Evolutionary conservation across 2,329 filamentous ascomycete genomes (phyloP).

Genomic region (Leptographium radiaticola): DNA sequence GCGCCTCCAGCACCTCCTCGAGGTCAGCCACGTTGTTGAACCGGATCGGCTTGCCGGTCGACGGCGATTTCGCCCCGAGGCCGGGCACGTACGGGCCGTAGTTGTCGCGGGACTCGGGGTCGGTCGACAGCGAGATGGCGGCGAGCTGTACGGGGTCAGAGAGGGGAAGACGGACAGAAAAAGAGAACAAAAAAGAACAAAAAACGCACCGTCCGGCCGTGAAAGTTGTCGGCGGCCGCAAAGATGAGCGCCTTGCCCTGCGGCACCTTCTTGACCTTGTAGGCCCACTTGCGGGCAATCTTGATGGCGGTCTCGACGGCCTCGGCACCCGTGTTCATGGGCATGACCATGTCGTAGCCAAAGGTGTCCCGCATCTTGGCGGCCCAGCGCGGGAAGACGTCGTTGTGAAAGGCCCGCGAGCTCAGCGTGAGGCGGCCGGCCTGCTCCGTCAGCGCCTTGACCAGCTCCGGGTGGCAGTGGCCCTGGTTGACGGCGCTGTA

Average conservation of each 20-base stretch:
- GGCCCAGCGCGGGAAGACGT: slow-evolving; percentile 92
- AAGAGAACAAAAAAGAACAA: background rate
- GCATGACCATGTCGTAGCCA: slow-evolving; percentile 93
- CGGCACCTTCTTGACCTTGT: slow-evolving; percentile 87
- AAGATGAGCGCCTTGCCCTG: slow-evolving; percentile 75
- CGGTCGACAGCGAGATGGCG: slow-evolving; percentile 87
- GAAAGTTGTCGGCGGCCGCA: slow-evolving; percentile 83
- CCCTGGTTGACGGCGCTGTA: slow-evolving; percentile 98
- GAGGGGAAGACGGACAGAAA: too few species aligned
- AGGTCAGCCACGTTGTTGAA: slow-evolving; percentile 80
- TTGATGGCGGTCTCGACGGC: slow-evolving; percentile 94
- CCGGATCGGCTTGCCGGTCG: slow-evolving; percentile 63
- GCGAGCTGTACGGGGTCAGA: slow-evolving; percentile 49
- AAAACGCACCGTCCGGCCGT: slow-evolving; percentile 72
- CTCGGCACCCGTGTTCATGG: slow-evolving; percentile 97
- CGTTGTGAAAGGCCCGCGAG: slow-evolving; percentile 93
- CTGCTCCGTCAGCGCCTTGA: slow-evolving; percentile 82
- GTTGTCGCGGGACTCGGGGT: slow-evolving; percentile 90
- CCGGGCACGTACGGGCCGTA: slow-evolving; percentile 93
- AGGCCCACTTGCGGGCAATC: slow-evolving; percentile 94
- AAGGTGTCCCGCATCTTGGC: slow-evolving; percentile 83
- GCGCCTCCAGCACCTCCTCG: slow-evolving; percentile 62
- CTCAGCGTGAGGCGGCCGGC: slow-evolving; percentile 81
- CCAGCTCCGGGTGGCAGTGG: slow-evolving; percentile 91
- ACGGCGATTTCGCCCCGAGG: slow-evolving; percentile 64